Evolutionary conservation across 169 alveolate species (phyloP).

Genomic region (Eimeria zaria): DNA sequence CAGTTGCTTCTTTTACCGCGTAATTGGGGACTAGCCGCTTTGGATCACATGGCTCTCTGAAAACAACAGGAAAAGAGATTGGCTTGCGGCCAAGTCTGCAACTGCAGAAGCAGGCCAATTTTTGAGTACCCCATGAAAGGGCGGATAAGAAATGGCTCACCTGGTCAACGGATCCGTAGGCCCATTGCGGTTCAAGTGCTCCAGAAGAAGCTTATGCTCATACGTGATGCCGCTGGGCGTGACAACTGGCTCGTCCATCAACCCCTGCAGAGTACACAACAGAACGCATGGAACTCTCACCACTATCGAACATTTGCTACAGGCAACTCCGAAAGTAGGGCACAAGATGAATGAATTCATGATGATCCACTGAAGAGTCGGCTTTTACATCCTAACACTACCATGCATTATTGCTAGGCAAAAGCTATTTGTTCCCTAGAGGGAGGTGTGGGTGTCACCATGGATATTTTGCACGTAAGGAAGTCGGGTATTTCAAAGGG

Average conservation of each 20-base stretch:
- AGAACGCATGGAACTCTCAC: not conserved
- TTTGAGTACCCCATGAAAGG: not conserved
- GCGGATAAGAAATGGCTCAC: not conserved
- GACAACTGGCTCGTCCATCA: constrained; percentile 94
- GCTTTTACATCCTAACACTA: not conserved
- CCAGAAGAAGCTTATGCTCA: constrained; percentile 90
- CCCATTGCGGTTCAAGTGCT: constrained; percentile 91
- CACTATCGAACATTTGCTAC: not conserved
- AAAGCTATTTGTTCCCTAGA: not conserved
- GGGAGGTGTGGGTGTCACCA: constrained; percentile 84
- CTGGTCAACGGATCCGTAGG: constrained; percentile 92
- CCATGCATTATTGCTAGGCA: not conserved
- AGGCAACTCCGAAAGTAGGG: not conserved
- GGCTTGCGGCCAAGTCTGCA: no score
- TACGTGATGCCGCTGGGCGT: constrained; percentile 94
- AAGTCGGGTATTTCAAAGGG: constrained; percentile 90
- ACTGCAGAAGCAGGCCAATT: no score
- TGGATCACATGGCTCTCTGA: constrained; percentile 89
- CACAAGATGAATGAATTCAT: not conserved
- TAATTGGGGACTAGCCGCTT: constrained; percentile 90
- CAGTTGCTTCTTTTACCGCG: constrained; percentile 92
- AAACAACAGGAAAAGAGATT: not conserved
- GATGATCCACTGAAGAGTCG: not conserved
- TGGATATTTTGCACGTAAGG: constrained; percentile 93
- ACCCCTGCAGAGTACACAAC: constrained; percentile 84